Percentiles rank a stretch among this genome's conserved stretches.
Conservation (phyloP, 495 filamentous ascomycete species). For the Penicillium atrosanguineum region DNA sequence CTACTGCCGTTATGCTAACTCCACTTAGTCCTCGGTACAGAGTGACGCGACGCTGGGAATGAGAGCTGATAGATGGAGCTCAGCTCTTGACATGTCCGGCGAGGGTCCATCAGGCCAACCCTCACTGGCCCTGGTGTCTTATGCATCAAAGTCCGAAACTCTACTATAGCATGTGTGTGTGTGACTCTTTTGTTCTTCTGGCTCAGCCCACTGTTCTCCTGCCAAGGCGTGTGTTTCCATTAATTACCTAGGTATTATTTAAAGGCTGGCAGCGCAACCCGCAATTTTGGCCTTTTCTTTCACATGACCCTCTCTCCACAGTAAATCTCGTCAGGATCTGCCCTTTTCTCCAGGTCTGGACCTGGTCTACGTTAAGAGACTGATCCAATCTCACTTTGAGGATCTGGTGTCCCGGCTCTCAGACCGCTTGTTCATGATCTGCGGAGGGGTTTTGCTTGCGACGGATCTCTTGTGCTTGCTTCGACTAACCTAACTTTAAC, state of each 20-base stretch:
- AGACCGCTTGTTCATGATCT: slow-evolving; percentile 10
- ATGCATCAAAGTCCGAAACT: not conserved
- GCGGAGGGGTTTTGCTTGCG: slow-evolving; percentile 4
- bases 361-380: not conserved
- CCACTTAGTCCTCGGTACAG: slow-evolving; percentile 14
- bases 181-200: not conserved
- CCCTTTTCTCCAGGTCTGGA: not conserved
- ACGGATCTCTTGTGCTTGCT: slow-evolving; percentile 4
- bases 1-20: slow-evolving; percentile 21
- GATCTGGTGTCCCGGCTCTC: slow-evolving; percentile 7
- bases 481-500: slow-evolving; percentile 6
- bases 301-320: slow-evolving; percentile 6
- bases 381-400: slow-evolving; percentile 7
- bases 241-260: not conserved
- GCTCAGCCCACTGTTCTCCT: not conserved
- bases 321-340: slow-evolving; percentile 1
- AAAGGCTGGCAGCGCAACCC: slow-evolving; percentile 2
- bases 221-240: not conserved
- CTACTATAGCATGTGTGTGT: not conserved
- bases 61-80: slow-evolving; percentile 17
- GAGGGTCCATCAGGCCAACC: not conserved
- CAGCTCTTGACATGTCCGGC: slow-evolving; percentile 11
- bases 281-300: slow-evolving; percentile 6
- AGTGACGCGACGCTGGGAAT: slow-evolving; percentile 20
- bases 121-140: not conserved